Evolutionary conservation across 202 grass and related monocot species (phyloP), one percentile per base, ranked within the genome.

Genomic region (Zoysia matrella): DNA sequence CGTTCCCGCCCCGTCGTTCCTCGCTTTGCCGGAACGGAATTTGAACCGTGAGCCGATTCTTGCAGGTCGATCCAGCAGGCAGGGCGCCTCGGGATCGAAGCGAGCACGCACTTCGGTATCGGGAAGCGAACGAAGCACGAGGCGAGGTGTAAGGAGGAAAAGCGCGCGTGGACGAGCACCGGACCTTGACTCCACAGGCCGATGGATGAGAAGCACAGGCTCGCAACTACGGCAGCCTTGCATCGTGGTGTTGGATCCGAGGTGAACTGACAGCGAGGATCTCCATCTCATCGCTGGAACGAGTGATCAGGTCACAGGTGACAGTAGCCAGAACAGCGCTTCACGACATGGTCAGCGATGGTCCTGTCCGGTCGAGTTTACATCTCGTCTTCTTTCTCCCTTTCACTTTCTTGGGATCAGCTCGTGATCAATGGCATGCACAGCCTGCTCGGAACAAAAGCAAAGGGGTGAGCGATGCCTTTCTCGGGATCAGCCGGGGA

Each of bases 121-220:
- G 57, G 57, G 74, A 63, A 30, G 73, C 3, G 73, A 47, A 43
- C 73, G 56, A 75, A 75, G 44, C 73, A 75, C 73, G 73, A 75
- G 73, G 56, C 7, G 18, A 36, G 30, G 30, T 36, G 4, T 36
- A 61, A 61, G 60, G 44, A 36, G 10, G 45, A 39, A 75, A 61
- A 7, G 2, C 53, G 61, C 2, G 5, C 72, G 61, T 5, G 42
- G 22, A 42, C 43, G 52, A 5, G 3, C 7, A 55, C 13, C 5
- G 2, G 69, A 72, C 49, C 42, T 67, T n/a, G 67, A 11, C 45
- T 69, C 1, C 47, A 71, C 68, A 12, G n/a, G 16, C 16, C 45
- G 15, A n/a, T 9, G 2, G 11, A 44, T 1, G 41, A 14, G 41
- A 66, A 11, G 5, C 18, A 22, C n/a, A 46, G 39, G 36, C 39